Percentiles rank a stretch among this genome's conserved stretches.
phyloP scores from a whole-genome alignment of 2,329 filamentous ascomycete species.

The Elsinoe arachidis region DNA sequence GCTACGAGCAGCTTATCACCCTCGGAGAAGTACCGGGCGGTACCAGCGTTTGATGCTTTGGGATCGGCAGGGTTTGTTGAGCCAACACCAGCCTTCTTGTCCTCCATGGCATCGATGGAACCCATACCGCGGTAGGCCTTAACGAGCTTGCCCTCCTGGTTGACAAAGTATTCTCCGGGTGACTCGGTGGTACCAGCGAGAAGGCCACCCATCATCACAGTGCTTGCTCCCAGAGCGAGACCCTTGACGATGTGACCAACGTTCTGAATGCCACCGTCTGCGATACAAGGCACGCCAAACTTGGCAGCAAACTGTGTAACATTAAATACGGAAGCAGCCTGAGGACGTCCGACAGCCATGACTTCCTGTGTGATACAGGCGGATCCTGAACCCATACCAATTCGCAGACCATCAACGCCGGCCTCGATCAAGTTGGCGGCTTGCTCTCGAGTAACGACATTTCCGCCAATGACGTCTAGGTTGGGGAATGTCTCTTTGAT shows the following conservation, averaged over 20 bases:
- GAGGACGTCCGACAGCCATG: constrained; percentile 95
- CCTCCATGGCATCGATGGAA: constrained; percentile 97
- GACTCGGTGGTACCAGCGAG: constrained; percentile 96
- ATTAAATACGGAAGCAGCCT: constrained; percentile 85
- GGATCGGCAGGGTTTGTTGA: constrained; percentile 48
- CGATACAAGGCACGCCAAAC: constrained; percentile 96
- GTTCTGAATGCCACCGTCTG: constrained; percentile 95
- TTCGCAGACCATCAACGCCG: constrained; percentile 90
- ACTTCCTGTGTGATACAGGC: constrained; percentile 99
- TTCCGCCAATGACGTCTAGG: constrained; percentile 93
- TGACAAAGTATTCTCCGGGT: constrained; percentile 92
- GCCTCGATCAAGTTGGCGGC: constrained; percentile 85
- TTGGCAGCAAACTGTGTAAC: constrained; percentile 82
- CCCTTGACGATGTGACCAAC: constrained; percentile 99
- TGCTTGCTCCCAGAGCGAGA: constrained; percentile 84
- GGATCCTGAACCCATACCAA: constrained; percentile 96
- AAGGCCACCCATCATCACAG: constrained; percentile 98
- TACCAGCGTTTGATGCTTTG: constrained; percentile 78
- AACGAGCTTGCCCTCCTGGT: constrained; percentile 91
- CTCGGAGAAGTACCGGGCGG: constrained; percentile 96
- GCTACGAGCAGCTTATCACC: constrained; percentile 90
- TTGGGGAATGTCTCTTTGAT: constrained; percentile 78
- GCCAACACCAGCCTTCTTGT: constrained; percentile 82
- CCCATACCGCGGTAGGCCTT: constrained; percentile 99
- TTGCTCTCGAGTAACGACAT: constrained; percentile 96